A percentile compares a stretch with the other conserved stretches of the same genome.
These are phyloP conservation scores for Beta lomatogona DNA, from an alignment of 179 eudicot species.

Conservation along the genomic window DNA sequence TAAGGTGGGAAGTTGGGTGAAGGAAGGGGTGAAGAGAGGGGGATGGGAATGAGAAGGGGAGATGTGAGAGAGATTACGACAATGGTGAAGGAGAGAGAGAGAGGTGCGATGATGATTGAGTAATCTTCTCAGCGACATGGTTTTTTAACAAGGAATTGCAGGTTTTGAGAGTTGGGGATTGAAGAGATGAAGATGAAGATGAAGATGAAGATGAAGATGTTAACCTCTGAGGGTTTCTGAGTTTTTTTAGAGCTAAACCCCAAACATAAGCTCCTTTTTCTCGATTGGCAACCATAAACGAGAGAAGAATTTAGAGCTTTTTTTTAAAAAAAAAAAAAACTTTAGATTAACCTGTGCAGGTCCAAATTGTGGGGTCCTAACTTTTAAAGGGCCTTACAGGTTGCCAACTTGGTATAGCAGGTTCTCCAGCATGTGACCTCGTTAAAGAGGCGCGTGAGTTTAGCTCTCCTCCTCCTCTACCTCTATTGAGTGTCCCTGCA, in stretches of 20 bases:
- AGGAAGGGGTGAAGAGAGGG: conserved; percentile 13
- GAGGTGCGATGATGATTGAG: conserved; percentile 23
- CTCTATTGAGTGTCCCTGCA: no score
- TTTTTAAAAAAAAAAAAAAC: no score
- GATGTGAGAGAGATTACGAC: conserved; percentile 29
- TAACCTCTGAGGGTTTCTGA: neutral
- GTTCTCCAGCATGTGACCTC: no score
- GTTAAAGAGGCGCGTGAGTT: no score
- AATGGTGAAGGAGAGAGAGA: conserved; percentile 19
- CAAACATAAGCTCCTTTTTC: no score
- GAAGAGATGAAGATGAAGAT: neutral
- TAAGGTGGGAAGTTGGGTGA: conserved; percentile 16
- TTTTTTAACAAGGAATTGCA: neutral
- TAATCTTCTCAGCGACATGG: conserved; percentile 31
- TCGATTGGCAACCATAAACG: no score
- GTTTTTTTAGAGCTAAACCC: neutral
- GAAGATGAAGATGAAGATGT: neutral
- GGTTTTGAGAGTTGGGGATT: neutral
- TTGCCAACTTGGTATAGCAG: no score
- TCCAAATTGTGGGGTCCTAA: no score
- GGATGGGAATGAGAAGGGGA: conserved; percentile 18
- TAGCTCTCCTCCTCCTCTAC: no score
- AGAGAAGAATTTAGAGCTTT: no score
- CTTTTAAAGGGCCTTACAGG: no score
- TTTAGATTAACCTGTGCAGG: no score